Conservation (phyloP, 371 early-diverging fungal genomes). For the Zopfochytrium polystomum region DNA sequence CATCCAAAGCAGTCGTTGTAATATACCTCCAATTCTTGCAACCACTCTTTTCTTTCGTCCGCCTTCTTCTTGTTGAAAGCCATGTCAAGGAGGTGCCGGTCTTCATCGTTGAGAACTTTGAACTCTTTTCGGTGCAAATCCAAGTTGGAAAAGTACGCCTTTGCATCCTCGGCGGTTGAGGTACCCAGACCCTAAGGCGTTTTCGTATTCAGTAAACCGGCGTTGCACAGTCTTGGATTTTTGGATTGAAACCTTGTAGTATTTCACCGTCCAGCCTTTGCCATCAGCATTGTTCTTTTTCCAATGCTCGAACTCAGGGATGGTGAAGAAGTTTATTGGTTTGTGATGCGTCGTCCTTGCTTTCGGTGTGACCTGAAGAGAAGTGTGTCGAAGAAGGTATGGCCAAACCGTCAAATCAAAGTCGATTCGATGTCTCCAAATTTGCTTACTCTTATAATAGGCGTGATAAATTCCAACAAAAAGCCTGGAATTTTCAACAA, state of each 20-base stretch:
- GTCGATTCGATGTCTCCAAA: no score
- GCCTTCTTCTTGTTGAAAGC: conserved; percentile 98
- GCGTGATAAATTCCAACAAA: conserved; percentile 98
- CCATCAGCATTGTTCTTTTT: conserved; percentile 60
- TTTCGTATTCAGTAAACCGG: no score
- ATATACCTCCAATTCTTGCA: conserved; percentile 69
- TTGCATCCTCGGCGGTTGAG: conserved; percentile 87
- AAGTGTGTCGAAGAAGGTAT: conserved; percentile 1
- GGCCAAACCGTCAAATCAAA: no score
- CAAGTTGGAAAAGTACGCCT: conserved; percentile 89
- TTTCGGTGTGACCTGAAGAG: conserved; percentile 50
- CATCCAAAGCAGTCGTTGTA: conserved; percentile 62
- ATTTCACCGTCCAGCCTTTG: conserved; percentile 85
- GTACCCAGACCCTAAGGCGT: conserved; percentile 95
- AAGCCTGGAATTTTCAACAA: conserved; percentile 94
- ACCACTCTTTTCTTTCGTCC: conserved; percentile 97
- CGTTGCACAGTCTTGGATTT: no score
- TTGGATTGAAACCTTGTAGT: conserved; percentile 98
- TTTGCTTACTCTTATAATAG: conserved; percentile 85
- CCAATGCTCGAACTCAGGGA: conserved; percentile 97
- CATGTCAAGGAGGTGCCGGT: conserved; percentile 88
- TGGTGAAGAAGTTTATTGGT: conserved; percentile 84
- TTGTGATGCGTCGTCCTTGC: conserved; percentile 66
- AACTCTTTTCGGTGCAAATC: conserved; percentile 88
- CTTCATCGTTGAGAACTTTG: conserved; percentile 57